A percentile compares a stretch with the other conserved stretches of the same genome.
Conservation (phyloP, 176 grass and related monocot species). For the Oryza glumipatula region DNA sequence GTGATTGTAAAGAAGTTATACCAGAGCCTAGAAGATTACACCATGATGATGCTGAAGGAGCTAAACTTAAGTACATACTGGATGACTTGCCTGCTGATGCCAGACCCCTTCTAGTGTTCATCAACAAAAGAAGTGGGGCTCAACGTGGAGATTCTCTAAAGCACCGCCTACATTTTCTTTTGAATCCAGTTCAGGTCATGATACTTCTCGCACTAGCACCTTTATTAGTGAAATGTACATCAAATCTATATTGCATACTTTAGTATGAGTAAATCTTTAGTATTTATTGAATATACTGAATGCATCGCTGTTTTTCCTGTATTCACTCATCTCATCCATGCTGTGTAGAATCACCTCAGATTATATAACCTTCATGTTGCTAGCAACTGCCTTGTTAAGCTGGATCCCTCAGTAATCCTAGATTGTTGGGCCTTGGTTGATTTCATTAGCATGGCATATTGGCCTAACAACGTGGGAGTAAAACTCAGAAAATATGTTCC, state of each 20-base stretch:
- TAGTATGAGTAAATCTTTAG: too few species aligned
- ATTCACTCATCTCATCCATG: slow-evolving; percentile 8
- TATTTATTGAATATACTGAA: background rate
- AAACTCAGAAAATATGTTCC: background rate
- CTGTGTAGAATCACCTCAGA: background rate
- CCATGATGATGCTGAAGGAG: slow-evolving; percentile 35
- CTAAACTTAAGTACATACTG: slow-evolving; percentile 55
- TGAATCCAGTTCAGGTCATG: slow-evolving; percentile 79
- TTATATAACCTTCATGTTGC: background rate
- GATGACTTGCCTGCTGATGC: slow-evolving; percentile 66
- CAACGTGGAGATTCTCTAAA: slow-evolving; percentile 66
- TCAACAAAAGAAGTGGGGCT: slow-evolving; percentile 82
- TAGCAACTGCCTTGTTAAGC: background rate
- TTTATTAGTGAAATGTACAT: background rate
- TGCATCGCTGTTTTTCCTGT: background rate
- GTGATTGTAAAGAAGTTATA: slow-evolving; percentile 37
- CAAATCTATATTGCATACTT: too few species aligned
- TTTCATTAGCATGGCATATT: background rate
- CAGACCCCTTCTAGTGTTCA: slow-evolving; percentile 80
- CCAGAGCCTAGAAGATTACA: slow-evolving; percentile 1
- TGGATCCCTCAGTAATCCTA: background rate
- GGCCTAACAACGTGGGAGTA: background rate
- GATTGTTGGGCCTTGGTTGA: background rate
- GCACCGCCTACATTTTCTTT: slow-evolving; percentile 70
- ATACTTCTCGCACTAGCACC: slow-evolving; percentile 16